phyloP scores from a whole-genome alignment of 169 alveolate genomes.

The Cryptosporidium meleagridis region DNA sequence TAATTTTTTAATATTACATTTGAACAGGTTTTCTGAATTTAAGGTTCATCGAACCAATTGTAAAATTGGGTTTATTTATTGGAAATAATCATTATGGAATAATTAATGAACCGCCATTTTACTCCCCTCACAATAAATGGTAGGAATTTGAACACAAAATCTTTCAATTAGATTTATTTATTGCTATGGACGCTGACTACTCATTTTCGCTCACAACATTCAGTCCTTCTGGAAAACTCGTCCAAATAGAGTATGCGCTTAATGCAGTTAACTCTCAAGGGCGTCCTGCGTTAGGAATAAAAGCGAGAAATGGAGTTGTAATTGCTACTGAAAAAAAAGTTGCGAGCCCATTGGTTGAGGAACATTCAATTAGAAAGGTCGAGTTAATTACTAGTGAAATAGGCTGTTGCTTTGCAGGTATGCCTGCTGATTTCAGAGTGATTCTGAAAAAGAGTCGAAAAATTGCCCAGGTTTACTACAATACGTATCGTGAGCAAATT shows the following conservation, averaged over 20 bases:
- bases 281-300: constrained; percentile 95
- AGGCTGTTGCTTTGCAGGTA: constrained; percentile 96
- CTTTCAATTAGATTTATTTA: constrained; percentile 33
- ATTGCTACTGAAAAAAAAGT: constrained; percentile 95
- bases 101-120: constrained; percentile 6
- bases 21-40: background rate
- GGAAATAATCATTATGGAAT: background rate
- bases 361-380: constrained; percentile 91
- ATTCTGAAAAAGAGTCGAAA: constrained; percentile 87
- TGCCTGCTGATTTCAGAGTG: constrained; percentile 98
- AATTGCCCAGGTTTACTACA: constrained; percentile 88
- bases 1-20: background rate
- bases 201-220: constrained; percentile 94
- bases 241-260: constrained; percentile 97
- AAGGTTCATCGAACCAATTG: background rate
- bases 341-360: constrained; percentile 92
- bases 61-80: background rate
- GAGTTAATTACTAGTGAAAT: constrained; percentile 90
- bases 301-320: constrained; percentile 96
- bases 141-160: constrained; percentile 37
- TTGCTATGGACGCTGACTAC: constrained; percentile 90
- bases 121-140: constrained; percentile 45
- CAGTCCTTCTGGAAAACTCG: constrained; percentile 96
- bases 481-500: constrained; percentile 93
- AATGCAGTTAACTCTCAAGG: constrained; percentile 94